Base-by-base conservation (phyloP, 331 rosid genomes). In the Malus hybrid region DNA sequence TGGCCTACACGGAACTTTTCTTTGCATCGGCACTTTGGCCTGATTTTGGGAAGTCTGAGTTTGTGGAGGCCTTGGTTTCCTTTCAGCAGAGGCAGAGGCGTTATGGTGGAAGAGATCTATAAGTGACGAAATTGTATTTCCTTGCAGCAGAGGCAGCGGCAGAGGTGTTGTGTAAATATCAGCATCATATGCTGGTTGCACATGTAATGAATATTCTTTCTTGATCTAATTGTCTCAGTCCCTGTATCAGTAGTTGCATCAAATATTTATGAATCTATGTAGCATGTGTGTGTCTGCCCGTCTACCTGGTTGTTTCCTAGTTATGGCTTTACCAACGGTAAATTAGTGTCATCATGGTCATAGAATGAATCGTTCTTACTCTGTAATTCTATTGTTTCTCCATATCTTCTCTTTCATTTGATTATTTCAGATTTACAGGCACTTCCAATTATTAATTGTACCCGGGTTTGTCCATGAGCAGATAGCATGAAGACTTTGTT, bases 1-100 rank as follows among this genome's bases (percentile, higher is more conserved):
- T 87, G 81, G 97, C 98, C 10, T 91, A 93, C 79, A 82, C 96
- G 0, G 97, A 93, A 70, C 77, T 93, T 29, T 83, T 80, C 88
- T 91, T 88, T 46, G 61, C 56, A 29, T 20, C 71, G 8, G 46
- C 81, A 16, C 79, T 86, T 12, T 91, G 97, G 98, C 97, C 97
- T 34, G 98, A 91, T 81, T 93, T 87, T 73, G 91, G 89, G 10
- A 82, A 81, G 65, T 76, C 76, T 7, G 93, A 81, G 46, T 91
- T 93, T 76, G 71, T 81, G 0, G 84, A 90, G 22, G 96, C 97
- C 5, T 74, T 93, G 50, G 42, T 65, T 50, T 93, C 98, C 19
- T 93, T 79, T 77, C 97, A 93, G 70, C 84, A 78, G 6, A 76
- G 96, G 71, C 83, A 85, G 10, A 82, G 98, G 65, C 93, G 94